phyloP scores from a whole-genome alignment of 371 early-diverging fungal genomes.

The Lichtheimia ornata region DNA sequence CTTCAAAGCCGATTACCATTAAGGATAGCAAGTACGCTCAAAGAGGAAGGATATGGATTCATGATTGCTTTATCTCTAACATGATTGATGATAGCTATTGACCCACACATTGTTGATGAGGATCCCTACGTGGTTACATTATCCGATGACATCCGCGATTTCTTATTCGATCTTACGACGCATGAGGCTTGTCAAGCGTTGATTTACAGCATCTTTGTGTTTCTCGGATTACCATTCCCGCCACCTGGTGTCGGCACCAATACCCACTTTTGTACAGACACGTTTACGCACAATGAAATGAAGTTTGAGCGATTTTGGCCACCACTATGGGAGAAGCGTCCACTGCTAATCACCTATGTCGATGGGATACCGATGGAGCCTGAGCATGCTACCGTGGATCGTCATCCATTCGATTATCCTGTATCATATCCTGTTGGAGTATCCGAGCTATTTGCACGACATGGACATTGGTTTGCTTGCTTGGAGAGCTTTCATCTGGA shows the following conservation, averaged over 20 bases:
- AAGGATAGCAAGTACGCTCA: slow-evolving; percentile 24
- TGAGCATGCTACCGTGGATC: slow-evolving; percentile 24
- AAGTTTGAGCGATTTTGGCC: slow-evolving; percentile 40
- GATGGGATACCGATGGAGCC: slow-evolving; percentile 47
- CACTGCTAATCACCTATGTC: slow-evolving; percentile 32
- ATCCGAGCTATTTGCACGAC: slow-evolving; percentile 41
- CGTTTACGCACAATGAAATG: slow-evolving; percentile 57
- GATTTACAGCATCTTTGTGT: slow-evolving; percentile 54
- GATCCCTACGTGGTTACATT: slow-evolving; percentile 76
- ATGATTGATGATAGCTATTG: slow-evolving; percentile 9
- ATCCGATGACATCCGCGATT: slow-evolving; percentile 70
- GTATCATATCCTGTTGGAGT: slow-evolving; percentile 52
- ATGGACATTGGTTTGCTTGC: slow-evolving; percentile 41
- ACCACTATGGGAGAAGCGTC: slow-evolving; percentile 1
- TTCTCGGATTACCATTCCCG: slow-evolving; percentile 56
- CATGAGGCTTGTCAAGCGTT: slow-evolving; percentile 38
- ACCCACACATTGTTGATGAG: slow-evolving; percentile 40
- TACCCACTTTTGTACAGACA: slow-evolving; percentile 51
- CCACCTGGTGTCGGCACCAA: slow-evolving; percentile 54
- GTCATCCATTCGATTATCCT: slow-evolving; percentile 42
- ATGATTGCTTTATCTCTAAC: slow-evolving; percentile 1
- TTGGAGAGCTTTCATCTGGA: slow-evolving; percentile 9
- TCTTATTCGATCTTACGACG: slow-evolving; percentile 59
- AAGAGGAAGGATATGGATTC: background rate
- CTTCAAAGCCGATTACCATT: slow-evolving; percentile 26